These are phyloP conservation scores for Gracilaria gracilis DNA, from an alignment of 23 red algal genomes.

Conservation along the genomic window DNA sequence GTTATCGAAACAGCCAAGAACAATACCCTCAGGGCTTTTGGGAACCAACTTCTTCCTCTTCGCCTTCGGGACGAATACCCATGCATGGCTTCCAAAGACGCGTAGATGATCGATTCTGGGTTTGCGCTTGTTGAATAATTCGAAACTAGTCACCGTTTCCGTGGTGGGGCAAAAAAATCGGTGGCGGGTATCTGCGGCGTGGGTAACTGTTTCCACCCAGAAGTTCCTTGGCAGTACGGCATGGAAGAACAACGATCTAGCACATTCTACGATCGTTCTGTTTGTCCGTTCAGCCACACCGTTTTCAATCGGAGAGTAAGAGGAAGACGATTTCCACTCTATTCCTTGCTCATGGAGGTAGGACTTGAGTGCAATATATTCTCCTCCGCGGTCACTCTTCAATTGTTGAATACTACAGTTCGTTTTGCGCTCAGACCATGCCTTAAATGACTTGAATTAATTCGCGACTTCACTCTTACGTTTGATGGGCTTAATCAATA, in stretches of 20 bases:
- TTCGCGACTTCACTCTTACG: neutral
- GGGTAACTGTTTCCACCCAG: constrained; percentile 20
- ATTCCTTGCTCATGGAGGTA: neutral
- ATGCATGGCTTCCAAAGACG: constrained; percentile 23
- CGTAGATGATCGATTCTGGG: neutral
- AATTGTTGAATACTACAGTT: neutral
- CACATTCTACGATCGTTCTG: constrained; percentile 22
- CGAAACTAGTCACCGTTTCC: neutral
- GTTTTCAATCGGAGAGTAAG: constrained; percentile 17
- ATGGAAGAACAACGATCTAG: constrained; percentile 1
- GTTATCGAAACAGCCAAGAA: constrained; percentile 28
- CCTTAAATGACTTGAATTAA: neutral
- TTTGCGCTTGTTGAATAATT: constrained; percentile 12
- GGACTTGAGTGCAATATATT: neutral
- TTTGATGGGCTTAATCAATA: neutral
- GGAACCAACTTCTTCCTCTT: constrained; percentile 1
- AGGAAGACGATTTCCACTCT: neutral
- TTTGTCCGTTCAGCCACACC: constrained; percentile 24
- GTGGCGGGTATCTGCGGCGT: neutral
- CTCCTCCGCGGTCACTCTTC: neutral
- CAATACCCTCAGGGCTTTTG: neutral
- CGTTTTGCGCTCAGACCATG: neutral
- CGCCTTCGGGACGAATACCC: constrained; percentile 10
- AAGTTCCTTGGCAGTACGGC: neutral
- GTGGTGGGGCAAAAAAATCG: neutral